phyloP scores from a whole-genome alignment of 192 early-diverging fungal species.

The Backusella macrospora region DNA sequence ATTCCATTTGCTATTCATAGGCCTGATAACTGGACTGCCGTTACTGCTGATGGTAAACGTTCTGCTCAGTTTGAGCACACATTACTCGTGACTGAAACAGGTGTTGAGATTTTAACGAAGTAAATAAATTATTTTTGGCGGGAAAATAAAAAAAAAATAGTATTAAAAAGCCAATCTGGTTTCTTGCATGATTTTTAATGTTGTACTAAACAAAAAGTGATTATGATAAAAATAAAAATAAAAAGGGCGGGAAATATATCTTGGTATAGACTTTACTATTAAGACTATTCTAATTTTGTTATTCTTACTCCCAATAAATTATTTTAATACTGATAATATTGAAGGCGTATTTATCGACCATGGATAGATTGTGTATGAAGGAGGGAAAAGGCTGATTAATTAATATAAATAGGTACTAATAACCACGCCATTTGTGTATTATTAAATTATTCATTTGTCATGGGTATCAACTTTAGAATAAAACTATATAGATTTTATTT shows the following conservation, averaged over 20 bases:
- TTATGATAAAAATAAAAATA: neutral
- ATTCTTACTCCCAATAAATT: too few relatives aligned
- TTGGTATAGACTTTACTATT: too few relatives aligned
- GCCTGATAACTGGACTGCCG: conserved; percentile 89
- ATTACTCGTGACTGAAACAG: conserved; percentile 88
- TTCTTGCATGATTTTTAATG: conserved; percentile 8
- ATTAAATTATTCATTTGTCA: too few relatives aligned
- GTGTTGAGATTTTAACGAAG: conserved; percentile 80
- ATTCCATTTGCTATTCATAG: conserved; percentile 7
- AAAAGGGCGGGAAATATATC: neutral
- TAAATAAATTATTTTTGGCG: conserved; percentile 15
- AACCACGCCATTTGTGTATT: neutral
- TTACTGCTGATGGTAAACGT: conserved; percentile 91
- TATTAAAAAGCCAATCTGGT: neutral
- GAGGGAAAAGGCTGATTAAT: too few relatives aligned
- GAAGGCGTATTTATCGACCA: neutral
- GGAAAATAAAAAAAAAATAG: neutral
- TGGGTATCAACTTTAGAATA: neutral
- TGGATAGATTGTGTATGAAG: neutral
- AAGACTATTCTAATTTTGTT: too few relatives aligned
- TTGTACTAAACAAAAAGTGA: neutral
- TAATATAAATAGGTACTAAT: neutral
- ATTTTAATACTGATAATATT: too few relatives aligned
- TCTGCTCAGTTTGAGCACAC: conserved; percentile 98
- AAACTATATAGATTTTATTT: neutral